phyloP scores from a whole-genome alignment of 306 rosid genomes.

The Ormosia semicastrata region DNA sequence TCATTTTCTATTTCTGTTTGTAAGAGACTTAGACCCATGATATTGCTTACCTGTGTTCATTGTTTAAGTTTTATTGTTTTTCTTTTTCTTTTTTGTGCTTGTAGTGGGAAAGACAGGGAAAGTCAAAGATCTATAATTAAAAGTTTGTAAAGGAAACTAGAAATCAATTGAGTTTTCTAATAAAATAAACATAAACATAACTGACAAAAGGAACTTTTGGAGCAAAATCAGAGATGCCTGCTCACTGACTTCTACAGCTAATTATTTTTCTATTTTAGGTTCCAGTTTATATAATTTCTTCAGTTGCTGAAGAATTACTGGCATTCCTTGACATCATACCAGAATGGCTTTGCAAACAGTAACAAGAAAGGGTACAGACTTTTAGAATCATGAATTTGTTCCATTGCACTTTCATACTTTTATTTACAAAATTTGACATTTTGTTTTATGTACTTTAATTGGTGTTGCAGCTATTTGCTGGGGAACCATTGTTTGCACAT shows the following conservation, averaged over 20 bases:
- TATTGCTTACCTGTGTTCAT: background rate
- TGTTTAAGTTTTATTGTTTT: background rate
- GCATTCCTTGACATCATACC: constrained; percentile 69
- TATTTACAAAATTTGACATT: constrained; percentile 21
- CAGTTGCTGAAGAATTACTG: constrained; percentile 71
- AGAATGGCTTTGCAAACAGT: constrained; percentile 76
- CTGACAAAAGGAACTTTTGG: background rate
- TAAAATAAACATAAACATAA: background rate
- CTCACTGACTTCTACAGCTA: background rate
- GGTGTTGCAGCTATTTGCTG: constrained; percentile 70
- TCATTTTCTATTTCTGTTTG: background rate
- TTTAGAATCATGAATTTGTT: constrained; percentile 17
- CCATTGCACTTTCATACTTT: constrained; percentile 16
- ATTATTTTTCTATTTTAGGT: constrained; percentile 47
- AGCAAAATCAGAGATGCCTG: background rate
- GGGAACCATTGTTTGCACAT: constrained; percentile 67
- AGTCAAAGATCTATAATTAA: background rate
- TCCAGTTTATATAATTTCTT: constrained; percentile 83
- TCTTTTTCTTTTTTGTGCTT: background rate
- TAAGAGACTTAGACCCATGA: background rate
- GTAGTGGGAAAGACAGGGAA: background rate
- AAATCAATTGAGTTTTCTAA: background rate
- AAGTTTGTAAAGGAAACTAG: background rate
- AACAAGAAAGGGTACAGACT: constrained; percentile 62
- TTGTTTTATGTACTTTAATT: constrained; percentile 19